Conservation (phyloP, 768 basidiomycete species). For the Termitomyces sp. region DNA sequence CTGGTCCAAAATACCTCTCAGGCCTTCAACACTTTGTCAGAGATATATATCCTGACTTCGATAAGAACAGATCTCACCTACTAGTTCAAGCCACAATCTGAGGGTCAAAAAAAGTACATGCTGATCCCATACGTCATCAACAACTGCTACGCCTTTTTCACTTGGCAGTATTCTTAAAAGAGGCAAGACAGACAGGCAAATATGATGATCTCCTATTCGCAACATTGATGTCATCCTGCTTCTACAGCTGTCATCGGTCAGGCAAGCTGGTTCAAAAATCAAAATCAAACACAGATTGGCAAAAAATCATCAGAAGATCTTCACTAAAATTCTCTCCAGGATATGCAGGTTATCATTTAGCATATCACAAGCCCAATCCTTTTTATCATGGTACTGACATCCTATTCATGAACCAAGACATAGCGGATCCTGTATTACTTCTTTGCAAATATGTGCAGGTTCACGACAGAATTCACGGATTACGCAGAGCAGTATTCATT, state of each 20-base stretch:
- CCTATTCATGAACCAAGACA: constrained; percentile 8
- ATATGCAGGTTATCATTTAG: constrained; percentile 14
- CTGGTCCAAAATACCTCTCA: too few relatives aligned
- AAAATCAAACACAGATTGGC: constrained; percentile 21
- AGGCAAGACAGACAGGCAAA: background rate
- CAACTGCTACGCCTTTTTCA: background rate
- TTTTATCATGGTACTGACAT: constrained; percentile 26
- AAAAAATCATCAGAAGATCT: too few relatives aligned
- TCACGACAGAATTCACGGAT: too few relatives aligned
- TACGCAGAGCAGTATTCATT: too few relatives aligned
- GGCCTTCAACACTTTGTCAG: too few relatives aligned
- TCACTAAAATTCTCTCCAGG: constrained; percentile 12
- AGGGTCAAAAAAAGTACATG: too few relatives aligned
- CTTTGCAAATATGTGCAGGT: too few relatives aligned
- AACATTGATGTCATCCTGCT: constrained; percentile 13
- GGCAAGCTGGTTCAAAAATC: background rate
- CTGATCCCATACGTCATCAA: too few relatives aligned
- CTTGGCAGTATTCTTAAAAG: background rate
- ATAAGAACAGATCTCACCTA: too few relatives aligned
- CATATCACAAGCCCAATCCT: constrained; percentile 25
- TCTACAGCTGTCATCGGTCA: constrained; percentile 23
- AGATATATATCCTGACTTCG: too few relatives aligned
- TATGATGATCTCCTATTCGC: too few relatives aligned
- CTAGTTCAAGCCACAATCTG: too few relatives aligned
- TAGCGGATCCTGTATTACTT: constrained; percentile 9